Conservation (phyloP, 805 yeast genomes). For the Nakazawaea holstii region DNA sequence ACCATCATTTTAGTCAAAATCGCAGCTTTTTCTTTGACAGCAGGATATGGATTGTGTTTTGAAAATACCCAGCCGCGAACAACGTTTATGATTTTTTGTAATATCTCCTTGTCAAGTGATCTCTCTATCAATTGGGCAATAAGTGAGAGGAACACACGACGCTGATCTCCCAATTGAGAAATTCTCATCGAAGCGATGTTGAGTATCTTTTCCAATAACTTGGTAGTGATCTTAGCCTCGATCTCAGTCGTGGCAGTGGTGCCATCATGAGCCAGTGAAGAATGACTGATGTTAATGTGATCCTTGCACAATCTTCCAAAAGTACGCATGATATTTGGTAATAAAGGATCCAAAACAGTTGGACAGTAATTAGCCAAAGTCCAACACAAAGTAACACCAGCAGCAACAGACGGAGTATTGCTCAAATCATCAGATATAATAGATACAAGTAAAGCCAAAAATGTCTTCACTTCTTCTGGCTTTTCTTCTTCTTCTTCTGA, state of each 20-base stretch:
- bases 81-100: conserved; percentile 68
- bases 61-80: conserved; percentile 90
- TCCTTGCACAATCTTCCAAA: conserved; percentile 87
- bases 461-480: conserved; percentile 57
- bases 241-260: conserved; percentile 36
- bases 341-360: conserved; percentile 62
- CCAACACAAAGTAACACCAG: conserved; percentile 82
- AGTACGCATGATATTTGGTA: conserved; percentile 78
- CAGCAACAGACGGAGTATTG: conserved; percentile 71
- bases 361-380: conserved; percentile 75
- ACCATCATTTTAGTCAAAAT: conserved; percentile 89
- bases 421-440: conserved; percentile 75
- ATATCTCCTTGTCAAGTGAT: conserved; percentile 69
- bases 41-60: conserved; percentile 79
- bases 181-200: conserved; percentile 77
- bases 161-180: conserved; percentile 84
- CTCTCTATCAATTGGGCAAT: conserved; percentile 89
- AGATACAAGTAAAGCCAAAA: conserved; percentile 53
- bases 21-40: conserved; percentile 94
- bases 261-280: conserved; percentile 8
- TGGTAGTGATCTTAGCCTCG: conserved; percentile 78
- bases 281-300: conserved; percentile 49
- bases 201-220: conserved; percentile 67
- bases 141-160: conserved; percentile 80
- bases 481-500: conserved; percentile 44